Evolutionary conservation across 2,329 filamentous ascomycete species (phyloP).

Genomic region (Cytospora schulzeri): DNA sequence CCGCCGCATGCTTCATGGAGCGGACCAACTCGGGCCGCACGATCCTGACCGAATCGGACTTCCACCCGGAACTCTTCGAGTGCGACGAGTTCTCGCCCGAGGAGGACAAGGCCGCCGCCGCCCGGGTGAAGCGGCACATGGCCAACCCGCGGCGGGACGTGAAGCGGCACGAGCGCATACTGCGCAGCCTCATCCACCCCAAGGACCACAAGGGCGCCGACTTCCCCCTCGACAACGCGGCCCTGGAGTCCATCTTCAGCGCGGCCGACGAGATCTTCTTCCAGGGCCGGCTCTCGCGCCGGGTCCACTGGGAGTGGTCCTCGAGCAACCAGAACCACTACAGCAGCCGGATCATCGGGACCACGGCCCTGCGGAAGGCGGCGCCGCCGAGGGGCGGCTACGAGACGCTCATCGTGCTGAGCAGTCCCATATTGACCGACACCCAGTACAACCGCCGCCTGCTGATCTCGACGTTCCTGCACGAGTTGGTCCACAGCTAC

Average conservation of each 20-base stretch:
- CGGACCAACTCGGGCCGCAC: slow-evolving; percentile 53
- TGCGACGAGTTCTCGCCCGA: slow-evolving; percentile 42
- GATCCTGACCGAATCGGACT: slow-evolving; percentile 46
- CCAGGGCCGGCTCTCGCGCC: slow-evolving; percentile 54
- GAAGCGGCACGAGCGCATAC: slow-evolving; percentile 55
- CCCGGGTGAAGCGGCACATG: slow-evolving; percentile 52
- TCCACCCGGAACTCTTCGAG: slow-evolving; percentile 23
- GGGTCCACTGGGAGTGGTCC: slow-evolving; percentile 66
- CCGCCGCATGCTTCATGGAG: slow-evolving; percentile 42
- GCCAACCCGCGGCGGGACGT: slow-evolving; percentile 50
- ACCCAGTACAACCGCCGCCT: slow-evolving; percentile 60
- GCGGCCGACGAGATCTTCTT: slow-evolving; percentile 67
- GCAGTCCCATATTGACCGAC: slow-evolving; percentile 58
- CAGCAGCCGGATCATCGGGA: slow-evolving; percentile 60
- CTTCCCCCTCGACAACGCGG: slow-evolving; percentile 58
- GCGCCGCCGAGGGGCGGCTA: slow-evolving; percentile 49
- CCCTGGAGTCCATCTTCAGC: slow-evolving; percentile 60
- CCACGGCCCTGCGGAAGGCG: slow-evolving; percentile 58
- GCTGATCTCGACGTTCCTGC: slow-evolving; percentile 65
- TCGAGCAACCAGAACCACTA: slow-evolving; percentile 48
- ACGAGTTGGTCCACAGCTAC: slow-evolving; percentile 69
- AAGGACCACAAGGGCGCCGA: slow-evolving; percentile 44
- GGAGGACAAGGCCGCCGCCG: slow-evolving; percentile 51
- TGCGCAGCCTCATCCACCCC: slow-evolving; percentile 59
- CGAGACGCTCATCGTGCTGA: slow-evolving; percentile 65